Evolutionary conservation across 2,329 filamentous ascomycete genomes (phyloP).

Genomic region (Colletotrichum coccodes): DNA sequence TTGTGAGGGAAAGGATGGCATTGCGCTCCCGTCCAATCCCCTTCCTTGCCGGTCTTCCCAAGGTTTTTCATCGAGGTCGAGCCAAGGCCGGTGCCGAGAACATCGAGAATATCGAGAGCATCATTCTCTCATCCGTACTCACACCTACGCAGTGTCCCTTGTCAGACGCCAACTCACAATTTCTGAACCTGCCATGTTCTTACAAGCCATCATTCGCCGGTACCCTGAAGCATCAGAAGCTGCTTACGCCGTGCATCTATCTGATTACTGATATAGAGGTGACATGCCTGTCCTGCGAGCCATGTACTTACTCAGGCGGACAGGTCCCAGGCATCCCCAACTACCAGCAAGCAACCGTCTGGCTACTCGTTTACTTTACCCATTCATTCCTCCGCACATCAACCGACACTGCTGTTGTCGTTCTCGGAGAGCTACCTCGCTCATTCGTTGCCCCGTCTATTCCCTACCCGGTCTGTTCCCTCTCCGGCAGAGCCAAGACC

Average conservation of each 20-base stretch:
- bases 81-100: neutral
- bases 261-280: neutral
- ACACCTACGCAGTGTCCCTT: neutral
- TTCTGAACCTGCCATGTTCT: neutral
- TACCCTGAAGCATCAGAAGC: neutral
- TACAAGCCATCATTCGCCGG: neutral
- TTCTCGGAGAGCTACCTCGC: neutral
- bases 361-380: no score
- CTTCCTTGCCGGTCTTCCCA: neutral
- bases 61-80: neutral
- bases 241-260: neutral
- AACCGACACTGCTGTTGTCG: no score
- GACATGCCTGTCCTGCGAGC: neutral
- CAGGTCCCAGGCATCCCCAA: no score
- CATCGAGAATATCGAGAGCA: neutral
- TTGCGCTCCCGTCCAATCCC: neutral
- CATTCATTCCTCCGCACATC: neutral
- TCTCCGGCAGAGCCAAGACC: constrained; percentile 19
- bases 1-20: neutral
- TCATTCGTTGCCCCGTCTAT: neutral
- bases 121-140: neutral
- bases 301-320: no score
- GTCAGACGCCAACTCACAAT: neutral
- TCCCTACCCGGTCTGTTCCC: constrained; percentile 4
- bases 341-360: no score